Conservation (phyloP, 306 rosid species). For the Luffa acutangula region DNA sequence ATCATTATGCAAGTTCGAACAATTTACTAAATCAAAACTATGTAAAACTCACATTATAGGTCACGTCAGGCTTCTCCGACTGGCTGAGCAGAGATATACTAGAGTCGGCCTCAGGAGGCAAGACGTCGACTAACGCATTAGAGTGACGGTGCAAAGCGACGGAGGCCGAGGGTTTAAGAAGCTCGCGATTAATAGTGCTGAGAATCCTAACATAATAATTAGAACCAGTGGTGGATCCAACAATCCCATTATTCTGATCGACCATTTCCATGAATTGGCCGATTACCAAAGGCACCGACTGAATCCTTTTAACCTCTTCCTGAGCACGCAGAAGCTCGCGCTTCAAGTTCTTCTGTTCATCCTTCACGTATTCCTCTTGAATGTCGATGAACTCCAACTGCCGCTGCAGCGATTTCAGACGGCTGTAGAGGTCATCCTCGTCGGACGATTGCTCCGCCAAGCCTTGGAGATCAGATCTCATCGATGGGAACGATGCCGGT, state of each 20-base stretch:
- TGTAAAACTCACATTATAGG: slow-evolving; percentile 54
- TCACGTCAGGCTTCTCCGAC: slow-evolving; percentile 98
- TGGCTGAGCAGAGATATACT: slow-evolving; percentile 95
- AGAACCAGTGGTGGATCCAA: slow-evolving; percentile 97
- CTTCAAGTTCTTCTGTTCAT: slow-evolving; percentile 89
- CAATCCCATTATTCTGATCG: slow-evolving; percentile 86
- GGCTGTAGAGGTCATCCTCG: slow-evolving; percentile 84
- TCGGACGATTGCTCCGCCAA: slow-evolving; percentile 33
- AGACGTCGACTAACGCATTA: slow-evolving; percentile 90
- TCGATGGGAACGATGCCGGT: slow-evolving; percentile 45
- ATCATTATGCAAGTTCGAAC: not conserved
- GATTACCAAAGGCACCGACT: slow-evolving; percentile 89
- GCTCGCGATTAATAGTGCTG: slow-evolving; percentile 91
- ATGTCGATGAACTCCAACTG: slow-evolving; percentile 89
- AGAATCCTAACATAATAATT: slow-evolving; percentile 88
- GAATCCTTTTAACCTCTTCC: slow-evolving; percentile 96
- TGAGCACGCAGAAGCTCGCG: slow-evolving; percentile 94
- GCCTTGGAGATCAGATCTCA: slow-evolving; percentile 45
- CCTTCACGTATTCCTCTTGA: slow-evolving; percentile 88
- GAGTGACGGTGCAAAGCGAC: slow-evolving; percentile 97
- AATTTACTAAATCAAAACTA: not conserved
- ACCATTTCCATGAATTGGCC: slow-evolving; percentile 99
- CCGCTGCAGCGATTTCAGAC: slow-evolving; percentile 59
- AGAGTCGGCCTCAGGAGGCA: slow-evolving; percentile 97
- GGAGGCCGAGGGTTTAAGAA: slow-evolving; percentile 84